Conservation (phyloP, 805 yeast species). For the Priceomyces haplophilus region DNA sequence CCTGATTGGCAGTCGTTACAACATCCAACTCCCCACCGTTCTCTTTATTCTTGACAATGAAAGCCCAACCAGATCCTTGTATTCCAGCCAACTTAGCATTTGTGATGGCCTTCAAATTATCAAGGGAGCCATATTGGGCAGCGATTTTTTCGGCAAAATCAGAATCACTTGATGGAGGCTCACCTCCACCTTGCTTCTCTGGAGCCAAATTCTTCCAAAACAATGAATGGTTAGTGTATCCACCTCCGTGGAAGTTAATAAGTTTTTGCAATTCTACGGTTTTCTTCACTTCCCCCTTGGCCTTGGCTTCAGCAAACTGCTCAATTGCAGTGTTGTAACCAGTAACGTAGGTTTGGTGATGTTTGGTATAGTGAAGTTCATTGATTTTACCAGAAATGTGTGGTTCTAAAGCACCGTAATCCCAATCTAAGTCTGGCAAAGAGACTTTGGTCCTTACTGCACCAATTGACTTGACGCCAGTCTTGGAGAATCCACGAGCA, state of each 20-base stretch:
- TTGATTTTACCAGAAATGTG: constrained; percentile 45
- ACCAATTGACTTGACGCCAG: constrained; percentile 13
- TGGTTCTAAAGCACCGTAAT: constrained; percentile 47
- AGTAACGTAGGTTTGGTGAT: constrained; percentile 49
- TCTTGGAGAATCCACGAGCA: constrained; percentile 9
- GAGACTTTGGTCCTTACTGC: constrained; percentile 28
- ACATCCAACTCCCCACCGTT: constrained; percentile 43
- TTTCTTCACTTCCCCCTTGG: constrained; percentile 38
- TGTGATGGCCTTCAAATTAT: constrained; percentile 39
- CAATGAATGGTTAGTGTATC: constrained; percentile 48
- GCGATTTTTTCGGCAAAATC: constrained; percentile 37
- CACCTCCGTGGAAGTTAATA: constrained; percentile 52
- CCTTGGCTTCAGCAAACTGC: constrained; percentile 33
- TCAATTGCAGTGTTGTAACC: constrained; percentile 46
- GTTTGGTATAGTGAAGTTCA: constrained; percentile 48
- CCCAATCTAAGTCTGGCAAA: constrained; percentile 47
- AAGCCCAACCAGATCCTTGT: constrained; percentile 57
- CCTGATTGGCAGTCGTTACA: constrained; percentile 47
- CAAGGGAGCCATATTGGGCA: constrained; percentile 45
- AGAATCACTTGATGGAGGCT: constrained; percentile 45
- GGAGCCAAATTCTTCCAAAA: constrained; percentile 52
- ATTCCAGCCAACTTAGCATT: constrained; percentile 45
- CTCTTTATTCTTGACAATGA: constrained; percentile 45
- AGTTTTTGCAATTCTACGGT: constrained; percentile 43
- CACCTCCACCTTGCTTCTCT: constrained; percentile 53